Evolutionary conservation across 306 rosid genomes (phyloP), one percentile per base, ranked within the genome.

Genomic region (Trifolium dubium): DNA sequence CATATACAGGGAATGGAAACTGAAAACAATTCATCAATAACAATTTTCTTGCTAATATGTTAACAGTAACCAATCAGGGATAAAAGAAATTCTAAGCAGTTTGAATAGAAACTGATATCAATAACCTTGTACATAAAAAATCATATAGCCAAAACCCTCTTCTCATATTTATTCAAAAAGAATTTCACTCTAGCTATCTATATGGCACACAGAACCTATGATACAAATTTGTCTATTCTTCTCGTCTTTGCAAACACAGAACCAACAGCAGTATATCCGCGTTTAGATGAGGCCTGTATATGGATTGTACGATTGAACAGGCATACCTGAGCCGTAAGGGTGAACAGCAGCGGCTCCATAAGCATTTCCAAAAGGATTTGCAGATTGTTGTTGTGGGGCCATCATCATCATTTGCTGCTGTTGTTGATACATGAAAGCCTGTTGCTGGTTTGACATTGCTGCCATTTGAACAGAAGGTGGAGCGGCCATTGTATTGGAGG

Each of bases 381-480:
- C 61, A 19, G 92, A 64, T 14, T 56, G 94, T 74, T 73, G 98
- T 60, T 81, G 96, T 40, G 87, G 92, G 3, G 82, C 77, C 87
- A 86, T 84, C 98, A 85, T 89, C 98, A 88, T 84, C 94, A 85
- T 83, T 68, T 86, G 91, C 81, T 84, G 93, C 68, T 86, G 97
- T 67, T 88, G 98, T 63, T 88, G 98, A 18, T 59, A 86, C 90
- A 92, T 85, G 84, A 86, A 90, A 72, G 90, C 91, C 41, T 94
- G 97, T 67, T 95, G 99, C 50, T 92, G 99, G 86, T 88, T 88
- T 69, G 92, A 89, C 92, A 92, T 87, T 12, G 92, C 74, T 15
- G 96, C 96, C 97, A 95, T 90, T 83, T 95, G 99, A 37, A 95
- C 98, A 59, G 90, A 76, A 67, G 70, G 97, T 28, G 99, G 97